Conservation (phyloP, 805 yeast species). For the Yarrowia sp. region DNA sequence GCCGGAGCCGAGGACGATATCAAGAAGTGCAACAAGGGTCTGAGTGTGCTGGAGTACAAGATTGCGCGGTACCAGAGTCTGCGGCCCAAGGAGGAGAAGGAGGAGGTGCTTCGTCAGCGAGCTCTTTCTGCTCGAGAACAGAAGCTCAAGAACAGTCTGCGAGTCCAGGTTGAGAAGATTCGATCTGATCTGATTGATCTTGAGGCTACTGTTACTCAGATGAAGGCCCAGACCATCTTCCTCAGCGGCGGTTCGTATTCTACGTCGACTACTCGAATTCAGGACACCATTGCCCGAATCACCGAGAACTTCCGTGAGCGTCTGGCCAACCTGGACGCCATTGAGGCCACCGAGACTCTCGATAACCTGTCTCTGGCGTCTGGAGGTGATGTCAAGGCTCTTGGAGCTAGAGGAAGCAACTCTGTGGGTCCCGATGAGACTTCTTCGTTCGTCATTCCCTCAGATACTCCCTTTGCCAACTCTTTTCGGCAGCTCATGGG, state of each 20-base stretch:
- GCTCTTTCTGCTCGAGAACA: slow-evolving; percentile 28
- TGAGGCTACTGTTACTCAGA: slow-evolving; percentile 23
- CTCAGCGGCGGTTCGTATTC: slow-evolving; percentile 7
- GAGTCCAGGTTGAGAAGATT: slow-evolving; percentile 3
- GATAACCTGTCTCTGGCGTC: slow-evolving; percentile 14
- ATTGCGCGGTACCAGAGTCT: slow-evolving; percentile 21
- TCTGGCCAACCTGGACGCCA: slow-evolving; percentile 22
- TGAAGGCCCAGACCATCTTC: slow-evolving; percentile 35
- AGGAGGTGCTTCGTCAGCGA: slow-evolving; percentile 30
- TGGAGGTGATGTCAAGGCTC: slow-evolving; percentile 14
- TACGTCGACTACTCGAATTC: slow-evolving; percentile 18
- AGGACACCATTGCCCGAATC: slow-evolving; percentile 1
- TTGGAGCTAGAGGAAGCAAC: background rate
- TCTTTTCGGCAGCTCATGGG: slow-evolving; percentile 33
- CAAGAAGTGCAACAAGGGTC: slow-evolving; percentile 14
- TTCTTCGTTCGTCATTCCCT: slow-evolving; percentile 7
- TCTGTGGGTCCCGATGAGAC: slow-evolving; percentile 9
- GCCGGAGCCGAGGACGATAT: slow-evolving; percentile 8
- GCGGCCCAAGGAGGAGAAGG: slow-evolving; percentile 7
- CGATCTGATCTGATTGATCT: background rate
- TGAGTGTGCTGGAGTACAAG: slow-evolving; percentile 20
- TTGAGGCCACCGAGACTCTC: slow-evolving; percentile 19
- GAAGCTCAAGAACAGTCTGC: slow-evolving; percentile 22
- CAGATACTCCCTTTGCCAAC: slow-evolving; percentile 26
- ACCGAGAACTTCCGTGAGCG: slow-evolving; percentile 28